phyloP scores from a whole-genome alignment of 345 rosid species.

The Pseudoturritis turrita region DNA sequence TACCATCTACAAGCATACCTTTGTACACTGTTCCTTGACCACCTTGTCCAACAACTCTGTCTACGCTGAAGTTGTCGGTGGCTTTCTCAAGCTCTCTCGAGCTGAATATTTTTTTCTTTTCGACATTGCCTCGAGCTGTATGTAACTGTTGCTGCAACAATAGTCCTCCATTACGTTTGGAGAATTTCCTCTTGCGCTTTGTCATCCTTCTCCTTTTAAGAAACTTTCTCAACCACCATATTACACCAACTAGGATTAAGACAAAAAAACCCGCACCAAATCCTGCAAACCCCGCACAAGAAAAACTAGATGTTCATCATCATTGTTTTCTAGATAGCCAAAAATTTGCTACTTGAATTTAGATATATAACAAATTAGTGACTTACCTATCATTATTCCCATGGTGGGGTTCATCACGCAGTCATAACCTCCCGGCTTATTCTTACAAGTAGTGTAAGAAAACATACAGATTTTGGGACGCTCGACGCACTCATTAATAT shows the following conservation, averaged over 20 bases:
- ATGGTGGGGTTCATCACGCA: neutral
- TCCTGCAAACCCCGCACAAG: neutral
- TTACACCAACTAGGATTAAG: neutral
- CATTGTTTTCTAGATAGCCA: no score
- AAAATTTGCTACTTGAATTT: no score
- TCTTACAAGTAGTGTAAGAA: no score
- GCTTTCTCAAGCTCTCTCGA: conserved; percentile 36
- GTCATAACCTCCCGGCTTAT: neutral
- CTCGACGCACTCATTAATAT: no score
- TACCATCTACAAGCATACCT: conserved; percentile 26
- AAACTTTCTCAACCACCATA: neutral
- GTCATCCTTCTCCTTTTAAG: neutral
- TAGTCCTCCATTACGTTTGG: conserved; percentile 17
- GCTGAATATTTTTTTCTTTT: conserved; percentile 18
- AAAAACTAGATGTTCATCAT: neutral
- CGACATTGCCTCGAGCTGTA: neutral
- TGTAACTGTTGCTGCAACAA: conserved; percentile 28
- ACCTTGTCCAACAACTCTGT: conserved; percentile 29
- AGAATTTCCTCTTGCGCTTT: neutral
- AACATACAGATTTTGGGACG: no score
- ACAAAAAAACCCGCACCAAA: neutral
- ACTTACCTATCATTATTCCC: neutral
- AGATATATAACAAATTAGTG: no score
- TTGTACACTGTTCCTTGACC: conserved; percentile 44
- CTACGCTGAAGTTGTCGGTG: conserved; percentile 27